Base-by-base conservation (phyloP, 345 rosid genomes). In the Salix purpurea region DNA sequence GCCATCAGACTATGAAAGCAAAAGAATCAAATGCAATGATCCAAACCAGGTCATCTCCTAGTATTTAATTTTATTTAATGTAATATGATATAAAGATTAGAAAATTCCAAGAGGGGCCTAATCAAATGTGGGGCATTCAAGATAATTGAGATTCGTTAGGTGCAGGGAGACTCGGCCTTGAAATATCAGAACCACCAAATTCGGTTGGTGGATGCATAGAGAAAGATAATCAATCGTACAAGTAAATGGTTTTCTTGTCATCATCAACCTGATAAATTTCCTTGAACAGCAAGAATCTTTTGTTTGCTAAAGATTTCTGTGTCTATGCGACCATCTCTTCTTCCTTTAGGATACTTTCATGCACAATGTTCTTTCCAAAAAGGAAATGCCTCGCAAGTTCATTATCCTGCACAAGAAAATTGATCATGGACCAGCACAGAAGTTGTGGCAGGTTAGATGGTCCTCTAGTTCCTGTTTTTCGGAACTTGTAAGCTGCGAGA, bases 201-300 rank as follows among this genome's bases (percentile, higher is more conserved):
- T 19, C 0, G 16, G 36, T 48, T 37, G 24, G 37, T 67, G 36
- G 74, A 60, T 70, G 73, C 72, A 48, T 71, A 40, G 28, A 70
- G 23, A 39, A 34, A 56, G 62, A 36, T 28, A 67, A 72, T 73
- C 39, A 67, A 69, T 73, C 39, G 73, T 76, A 58, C 54, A 3
- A 58, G 4, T 24, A 65, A 48, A 28, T 56, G 74, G 73, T 69
- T 72, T 77, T 84, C 84, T 80, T 73, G 79, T 78, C 81, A 81
- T 77, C 67, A 58, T 69, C 82, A 78, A 76, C 80, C 80, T 60
- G 36, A 1, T 70, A 61, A 73, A 80, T 77, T 67, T 79, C 85
- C 85, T 70, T 6, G 16, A 67, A 61, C 71, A 70, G 72, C 76
- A 74, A 79, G 4, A 50, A 39, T 58, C 42, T 19, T 62, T 69